phyloP scores from a whole-genome alignment of 2,329 filamentous ascomycete genomes.

The Cytospora paraplurivora region DNA sequence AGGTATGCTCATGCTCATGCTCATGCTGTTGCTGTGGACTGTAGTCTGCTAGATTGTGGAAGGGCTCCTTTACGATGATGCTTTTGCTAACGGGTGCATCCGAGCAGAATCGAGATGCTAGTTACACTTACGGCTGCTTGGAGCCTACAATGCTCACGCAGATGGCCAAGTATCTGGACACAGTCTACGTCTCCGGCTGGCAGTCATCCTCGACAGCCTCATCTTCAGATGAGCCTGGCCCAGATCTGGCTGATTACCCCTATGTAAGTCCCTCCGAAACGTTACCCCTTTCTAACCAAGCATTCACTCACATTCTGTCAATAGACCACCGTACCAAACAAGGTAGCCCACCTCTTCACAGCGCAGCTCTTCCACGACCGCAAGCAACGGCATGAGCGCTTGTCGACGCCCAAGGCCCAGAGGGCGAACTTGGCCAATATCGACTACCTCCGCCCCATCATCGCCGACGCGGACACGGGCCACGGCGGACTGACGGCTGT shows the following conservation, averaged over 20 bases:
- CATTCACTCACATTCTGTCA: neutral
- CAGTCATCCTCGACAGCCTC: constrained; percentile 97
- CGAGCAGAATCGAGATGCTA: constrained; percentile 74
- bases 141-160: constrained; percentile 99
- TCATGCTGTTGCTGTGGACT: neutral
- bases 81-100: neutral
- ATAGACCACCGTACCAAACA: constrained; percentile 98
- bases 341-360: constrained; percentile 96
- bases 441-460: constrained; percentile 93
- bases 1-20: constrained; percentile 54
- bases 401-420: constrained; percentile 72
- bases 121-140: constrained; percentile 94
- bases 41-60: neutral
- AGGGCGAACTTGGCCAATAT: constrained; percentile 75
- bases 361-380: constrained; percentile 99
- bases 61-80: neutral
- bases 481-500: constrained; percentile 97
- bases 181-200: constrained; percentile 98
- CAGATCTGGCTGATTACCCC: constrained; percentile 97
- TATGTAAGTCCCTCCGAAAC: constrained; percentile 59
- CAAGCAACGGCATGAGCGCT: constrained; percentile 94
- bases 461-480: constrained; percentile 95
- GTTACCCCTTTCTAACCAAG: neutral
- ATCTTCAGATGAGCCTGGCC: constrained; percentile 90
- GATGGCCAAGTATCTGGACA: constrained; percentile 99